These are phyloP conservation scores for Nosema granulosis DNA, from an alignment of 371 early-diverging fungal species.

Conservation along the genomic window DNA sequence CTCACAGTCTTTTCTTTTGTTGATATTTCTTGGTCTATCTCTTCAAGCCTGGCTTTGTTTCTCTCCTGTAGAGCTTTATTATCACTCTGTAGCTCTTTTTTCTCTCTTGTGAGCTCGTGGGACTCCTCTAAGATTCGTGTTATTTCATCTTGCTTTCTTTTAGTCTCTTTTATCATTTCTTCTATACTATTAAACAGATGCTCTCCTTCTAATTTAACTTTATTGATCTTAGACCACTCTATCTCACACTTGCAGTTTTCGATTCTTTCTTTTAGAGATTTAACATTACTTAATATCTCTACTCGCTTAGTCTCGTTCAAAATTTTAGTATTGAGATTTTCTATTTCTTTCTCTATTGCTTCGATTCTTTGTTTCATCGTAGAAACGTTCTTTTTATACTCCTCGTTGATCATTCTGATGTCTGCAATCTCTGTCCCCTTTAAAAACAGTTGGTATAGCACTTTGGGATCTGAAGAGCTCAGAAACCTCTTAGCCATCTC, in stretches of 20 bases:
- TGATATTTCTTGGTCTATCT: conserved; percentile 10
- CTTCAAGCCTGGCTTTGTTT: conserved; percentile 3
- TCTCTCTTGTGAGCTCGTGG: background rate
- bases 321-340: conserved; percentile 35
- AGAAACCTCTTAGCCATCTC: conserved; percentile 66
- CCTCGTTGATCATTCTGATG: conserved; percentile 47
- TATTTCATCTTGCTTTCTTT: background rate
- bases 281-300: conserved; percentile 7
- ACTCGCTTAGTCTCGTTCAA: conserved; percentile 25
- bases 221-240: conserved; percentile 45
- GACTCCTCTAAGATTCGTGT: background rate
- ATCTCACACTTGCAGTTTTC: conserved; percentile 50
- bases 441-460: conserved; percentile 64
- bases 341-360: conserved; percentile 5
- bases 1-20: conserved; percentile 10
- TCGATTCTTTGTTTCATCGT: conserved; percentile 47
- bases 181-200: conserved; percentile 8
- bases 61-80: conserved; percentile 7
- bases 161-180: conserved; percentile 4
- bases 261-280: conserved; percentile 38
- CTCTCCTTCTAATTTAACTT: conserved; percentile 25
- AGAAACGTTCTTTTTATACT: conserved; percentile 29
- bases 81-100: background rate
- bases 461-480: conserved; percentile 45
- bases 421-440: conserved; percentile 66